Conservation (phyloP, 768 basidiomycete species). For the Mycena pura region DNA sequence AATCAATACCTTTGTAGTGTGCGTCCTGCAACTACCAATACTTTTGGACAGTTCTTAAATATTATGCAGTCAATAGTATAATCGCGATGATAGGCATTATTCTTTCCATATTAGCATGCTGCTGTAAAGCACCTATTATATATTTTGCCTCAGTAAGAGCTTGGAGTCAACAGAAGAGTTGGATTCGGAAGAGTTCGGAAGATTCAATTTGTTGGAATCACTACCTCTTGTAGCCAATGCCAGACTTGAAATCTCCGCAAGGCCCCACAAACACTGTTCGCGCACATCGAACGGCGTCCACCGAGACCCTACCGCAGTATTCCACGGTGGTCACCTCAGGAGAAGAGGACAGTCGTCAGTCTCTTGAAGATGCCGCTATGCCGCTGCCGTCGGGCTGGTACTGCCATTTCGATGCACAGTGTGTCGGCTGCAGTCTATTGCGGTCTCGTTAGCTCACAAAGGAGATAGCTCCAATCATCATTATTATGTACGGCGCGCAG, state of each 20-base stretch:
- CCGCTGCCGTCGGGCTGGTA: conserved; percentile 25
- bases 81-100: no score
- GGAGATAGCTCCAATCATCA: conserved; percentile 21
- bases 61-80: no score
- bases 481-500: conserved; percentile 15
- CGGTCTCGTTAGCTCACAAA: background rate
- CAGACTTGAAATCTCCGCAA: background rate
- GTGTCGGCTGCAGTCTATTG: background rate
- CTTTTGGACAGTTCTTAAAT: no score
- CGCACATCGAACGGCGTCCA: conserved; percentile 14
- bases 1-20: conserved; percentile 36
- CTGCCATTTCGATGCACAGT: conserved; percentile 19
- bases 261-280: background rate
- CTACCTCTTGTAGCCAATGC: background rate
- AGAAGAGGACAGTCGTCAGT: conserved; percentile 16
- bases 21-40: no score
- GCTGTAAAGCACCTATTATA: no score
- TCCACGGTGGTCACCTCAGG: no score
- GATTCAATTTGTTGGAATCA: no score
- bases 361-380: conserved; percentile 21
- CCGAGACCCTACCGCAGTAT: conserved; percentile 26
- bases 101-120: no score
- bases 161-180: no score
- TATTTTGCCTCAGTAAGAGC: no score
- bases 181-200: no score